Evolutionary conservation across 176 grass and related monocot species (phyloP).

Genomic region (Carex littledalei): DNA sequence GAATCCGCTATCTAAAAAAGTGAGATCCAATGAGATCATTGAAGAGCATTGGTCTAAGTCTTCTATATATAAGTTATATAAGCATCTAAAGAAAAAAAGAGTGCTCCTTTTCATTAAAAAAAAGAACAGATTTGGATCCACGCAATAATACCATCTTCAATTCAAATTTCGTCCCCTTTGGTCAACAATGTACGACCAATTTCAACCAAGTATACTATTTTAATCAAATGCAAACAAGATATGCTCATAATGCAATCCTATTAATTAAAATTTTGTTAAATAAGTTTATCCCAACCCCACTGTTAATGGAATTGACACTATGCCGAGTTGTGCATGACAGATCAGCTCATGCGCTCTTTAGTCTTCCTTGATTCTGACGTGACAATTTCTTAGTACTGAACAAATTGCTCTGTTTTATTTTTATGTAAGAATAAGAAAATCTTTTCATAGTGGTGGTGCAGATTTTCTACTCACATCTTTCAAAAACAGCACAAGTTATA

Average conservation of each 20-base stretch:
- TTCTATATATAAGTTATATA: too few species aligned
- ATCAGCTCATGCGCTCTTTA: not conserved
- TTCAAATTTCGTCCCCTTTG: not conserved
- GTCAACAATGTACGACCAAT: not conserved
- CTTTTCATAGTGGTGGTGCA: not conserved
- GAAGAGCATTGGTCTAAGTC: too few species aligned
- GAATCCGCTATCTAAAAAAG: too few species aligned
- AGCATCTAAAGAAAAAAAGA: too few species aligned
- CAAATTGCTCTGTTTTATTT: not conserved
- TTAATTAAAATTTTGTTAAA: not conserved
- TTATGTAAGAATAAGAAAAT: not conserved
- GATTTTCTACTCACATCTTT: not conserved
- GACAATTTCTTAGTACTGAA: not conserved
- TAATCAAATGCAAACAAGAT: not conserved
- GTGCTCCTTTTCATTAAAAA: too few species aligned
- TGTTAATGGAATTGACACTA: not conserved
- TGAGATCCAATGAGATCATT: too few species aligned
- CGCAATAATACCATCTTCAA: not conserved
- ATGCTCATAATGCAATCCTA: not conserved
- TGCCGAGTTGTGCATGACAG: not conserved
- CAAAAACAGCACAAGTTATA: not conserved
- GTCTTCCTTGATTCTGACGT: conserved; percentile 5
- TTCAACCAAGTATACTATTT: not conserved
- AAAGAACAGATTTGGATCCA: too few species aligned
- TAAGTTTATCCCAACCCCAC: not conserved